phyloP scores from a whole-genome alignment of 768 basidiomycete species.

The Phanerochaete carnosa region DNA sequence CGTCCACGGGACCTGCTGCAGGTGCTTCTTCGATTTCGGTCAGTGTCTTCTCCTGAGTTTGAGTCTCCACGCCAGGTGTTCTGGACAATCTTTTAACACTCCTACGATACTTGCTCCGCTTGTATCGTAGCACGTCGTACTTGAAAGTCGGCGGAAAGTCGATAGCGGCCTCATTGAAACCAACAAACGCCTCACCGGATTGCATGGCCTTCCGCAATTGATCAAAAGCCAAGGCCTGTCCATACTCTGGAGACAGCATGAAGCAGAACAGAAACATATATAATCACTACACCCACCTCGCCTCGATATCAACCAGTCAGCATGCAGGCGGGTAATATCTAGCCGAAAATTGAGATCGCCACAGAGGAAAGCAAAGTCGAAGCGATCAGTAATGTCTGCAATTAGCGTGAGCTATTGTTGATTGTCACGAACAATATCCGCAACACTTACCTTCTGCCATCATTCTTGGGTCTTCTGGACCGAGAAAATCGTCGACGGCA shows the following conservation, averaged over 20 bases:
- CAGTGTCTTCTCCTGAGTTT: conserved; percentile 22
- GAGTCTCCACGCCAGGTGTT: not conserved
- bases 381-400: conserved; percentile 79
- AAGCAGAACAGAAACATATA: not conserved
- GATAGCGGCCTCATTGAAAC: conserved; percentile 79
- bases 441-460: conserved; percentile 61
- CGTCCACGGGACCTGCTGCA: conserved; percentile 12
- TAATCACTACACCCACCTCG: conserved; percentile 47
- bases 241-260: conserved; percentile 53
- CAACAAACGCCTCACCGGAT: conserved; percentile 62
- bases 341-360: conserved; percentile 93
- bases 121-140: conserved; percentile 73
- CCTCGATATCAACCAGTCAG: conserved; percentile 88
- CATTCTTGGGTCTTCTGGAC: conserved; percentile 57
- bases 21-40: conserved; percentile 38
- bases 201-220: conserved; percentile 80
- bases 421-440: conserved; percentile 6
- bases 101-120: conserved; percentile 39
- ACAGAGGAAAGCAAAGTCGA: conserved; percentile 85
- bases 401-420: conserved; percentile 9
- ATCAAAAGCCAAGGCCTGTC: conserved; percentile 86
- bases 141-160: conserved; percentile 94
- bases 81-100: conserved; percentile 30
- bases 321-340: conserved; percentile 85
- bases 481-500: conserved; percentile 73